Percentiles rank a stretch among this genome's conserved stretches.
Conservation (phyloP, 306 rosid species). For the Urtica urens region DNA sequence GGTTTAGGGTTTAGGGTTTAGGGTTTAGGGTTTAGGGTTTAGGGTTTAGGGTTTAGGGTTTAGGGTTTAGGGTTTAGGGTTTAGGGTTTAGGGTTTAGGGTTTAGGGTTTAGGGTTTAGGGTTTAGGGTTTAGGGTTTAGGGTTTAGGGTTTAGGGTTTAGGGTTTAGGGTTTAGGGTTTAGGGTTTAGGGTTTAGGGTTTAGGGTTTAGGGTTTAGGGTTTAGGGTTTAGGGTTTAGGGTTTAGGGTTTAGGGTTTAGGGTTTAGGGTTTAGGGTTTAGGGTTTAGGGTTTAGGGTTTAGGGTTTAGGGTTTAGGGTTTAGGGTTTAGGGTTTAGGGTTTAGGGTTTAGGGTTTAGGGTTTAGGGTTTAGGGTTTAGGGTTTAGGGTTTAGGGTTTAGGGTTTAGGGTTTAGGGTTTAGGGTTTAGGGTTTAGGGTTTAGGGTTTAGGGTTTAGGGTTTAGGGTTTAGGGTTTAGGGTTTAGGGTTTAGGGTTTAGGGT, state of each 20-base stretch:
- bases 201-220: constrained; percentile 8
- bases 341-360: constrained; percentile 17
- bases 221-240: constrained; percentile 17
- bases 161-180: constrained; percentile 7
- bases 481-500: constrained; percentile 15
- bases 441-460: not conserved
- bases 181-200: constrained; percentile 4
- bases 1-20: constrained; percentile 10
- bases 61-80: constrained; percentile 14
- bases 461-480: constrained; percentile 21
- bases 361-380: constrained; percentile 8
- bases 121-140: constrained; percentile 9
- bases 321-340: constrained; percentile 15
- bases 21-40: constrained; percentile 7
- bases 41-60: constrained; percentile 11
- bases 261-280: constrained; percentile 8
- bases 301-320: constrained; percentile 21
- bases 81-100: constrained; percentile 15
- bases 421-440: constrained; percentile 9
- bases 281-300: constrained; percentile 13
- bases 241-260: constrained; percentile 1
- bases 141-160: constrained; percentile 13
- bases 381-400: constrained; percentile 15
- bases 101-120: constrained; percentile 10
- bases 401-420: constrained; percentile 10